Evolutionary conservation across 2,329 filamentous ascomycete genomes (phyloP).

Genomic region (Stagonosporopsis rhizophila): DNA sequence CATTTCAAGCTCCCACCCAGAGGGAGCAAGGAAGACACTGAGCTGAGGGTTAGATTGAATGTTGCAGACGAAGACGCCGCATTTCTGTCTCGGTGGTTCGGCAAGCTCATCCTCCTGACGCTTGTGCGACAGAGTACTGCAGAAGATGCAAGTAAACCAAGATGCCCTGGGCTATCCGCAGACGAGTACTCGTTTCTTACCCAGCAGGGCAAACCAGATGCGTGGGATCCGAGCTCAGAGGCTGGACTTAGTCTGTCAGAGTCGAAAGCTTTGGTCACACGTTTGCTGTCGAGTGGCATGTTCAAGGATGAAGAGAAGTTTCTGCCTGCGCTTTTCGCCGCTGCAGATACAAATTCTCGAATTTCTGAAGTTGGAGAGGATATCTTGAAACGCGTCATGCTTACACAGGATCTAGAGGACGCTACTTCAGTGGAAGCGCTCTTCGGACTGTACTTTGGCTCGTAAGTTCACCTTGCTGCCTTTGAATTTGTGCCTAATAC

Average conservation of each 20-base stretch:
- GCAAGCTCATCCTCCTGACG: conserved; percentile 75
- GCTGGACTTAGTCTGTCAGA: conserved; percentile 72
- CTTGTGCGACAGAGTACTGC: conserved; percentile 44
- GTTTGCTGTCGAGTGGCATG: conserved; percentile 81
- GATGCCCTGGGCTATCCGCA: conserved; percentile 67
- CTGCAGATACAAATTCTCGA: conserved; percentile 80
- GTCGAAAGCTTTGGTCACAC: conserved; percentile 72
- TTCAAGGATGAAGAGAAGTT: conserved; percentile 87
- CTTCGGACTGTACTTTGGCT: conserved; percentile 74
- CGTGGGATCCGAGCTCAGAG: conserved; percentile 67
- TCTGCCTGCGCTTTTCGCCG: conserved; percentile 81
- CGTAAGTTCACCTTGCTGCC: conserved; percentile 1
- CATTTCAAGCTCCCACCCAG: conserved; percentile 75
- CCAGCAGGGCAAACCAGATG: conserved; percentile 70
- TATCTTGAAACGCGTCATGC: conserved; percentile 77
- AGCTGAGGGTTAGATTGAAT: conserved; percentile 70
- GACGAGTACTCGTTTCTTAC: conserved; percentile 74
- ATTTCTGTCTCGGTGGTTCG: conserved; percentile 78
- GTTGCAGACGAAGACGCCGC: conserved; percentile 74
- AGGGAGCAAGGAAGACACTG: conserved; percentile 78
- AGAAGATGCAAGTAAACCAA: conserved; percentile 50
- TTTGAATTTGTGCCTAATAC: conserved; percentile 3
- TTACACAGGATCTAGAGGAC: conserved; percentile 75
- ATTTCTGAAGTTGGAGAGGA: conserved; percentile 88
- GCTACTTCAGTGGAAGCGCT: conserved; percentile 67